A percentile compares a stretch with the other conserved stretches of the same genome.
phyloP scores from a whole-genome alignment of 2,329 filamentous ascomycete genomes.

The Dactylellina sp. region DNA sequence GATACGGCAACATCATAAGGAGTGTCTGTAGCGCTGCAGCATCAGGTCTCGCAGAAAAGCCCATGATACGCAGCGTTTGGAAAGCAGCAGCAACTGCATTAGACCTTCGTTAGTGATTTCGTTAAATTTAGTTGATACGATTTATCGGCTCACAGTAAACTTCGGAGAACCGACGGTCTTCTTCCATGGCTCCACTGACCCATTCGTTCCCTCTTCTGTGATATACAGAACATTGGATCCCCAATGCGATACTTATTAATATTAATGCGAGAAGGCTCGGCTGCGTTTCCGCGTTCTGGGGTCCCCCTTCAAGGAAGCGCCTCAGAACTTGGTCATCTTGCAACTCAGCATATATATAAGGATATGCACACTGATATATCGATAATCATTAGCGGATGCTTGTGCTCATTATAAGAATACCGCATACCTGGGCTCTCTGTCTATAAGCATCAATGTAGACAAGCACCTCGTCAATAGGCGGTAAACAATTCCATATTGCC shows the following conservation, averaged over 20 bases:
- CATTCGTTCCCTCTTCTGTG: conserved; percentile 37
- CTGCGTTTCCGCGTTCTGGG: conserved; percentile 43
- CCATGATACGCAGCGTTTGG: conserved; percentile 52
- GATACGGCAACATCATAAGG: conserved; percentile 52
- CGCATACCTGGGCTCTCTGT: conserved; percentile 40
- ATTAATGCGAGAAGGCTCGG: conserved; percentile 48
- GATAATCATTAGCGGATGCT: neutral
- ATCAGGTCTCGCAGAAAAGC: conserved; percentile 43
- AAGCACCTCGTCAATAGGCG: conserved; percentile 39
- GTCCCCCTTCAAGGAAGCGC: conserved; percentile 44
- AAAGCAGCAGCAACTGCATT: conserved; percentile 44
- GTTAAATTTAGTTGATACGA: neutral
- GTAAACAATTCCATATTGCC: conserved; percentile 40
- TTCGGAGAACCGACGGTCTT: conserved; percentile 45
- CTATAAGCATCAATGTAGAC: conserved; percentile 26
- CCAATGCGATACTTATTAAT: conserved; percentile 51
- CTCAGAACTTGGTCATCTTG: conserved; percentile 47
- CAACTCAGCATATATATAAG: conserved; percentile 50
- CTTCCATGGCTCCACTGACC: conserved; percentile 50
- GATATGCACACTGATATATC: conserved; percentile 53
- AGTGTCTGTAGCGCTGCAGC: conserved; percentile 37
- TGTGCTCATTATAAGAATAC: neutral
- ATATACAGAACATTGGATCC: conserved; percentile 52
- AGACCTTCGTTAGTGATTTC: neutral
- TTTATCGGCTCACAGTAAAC: conserved; percentile 38